Evolutionary conservation across 768 basidiomycete genomes (phyloP).

Genomic region (Mrakia blollopis): DNA sequence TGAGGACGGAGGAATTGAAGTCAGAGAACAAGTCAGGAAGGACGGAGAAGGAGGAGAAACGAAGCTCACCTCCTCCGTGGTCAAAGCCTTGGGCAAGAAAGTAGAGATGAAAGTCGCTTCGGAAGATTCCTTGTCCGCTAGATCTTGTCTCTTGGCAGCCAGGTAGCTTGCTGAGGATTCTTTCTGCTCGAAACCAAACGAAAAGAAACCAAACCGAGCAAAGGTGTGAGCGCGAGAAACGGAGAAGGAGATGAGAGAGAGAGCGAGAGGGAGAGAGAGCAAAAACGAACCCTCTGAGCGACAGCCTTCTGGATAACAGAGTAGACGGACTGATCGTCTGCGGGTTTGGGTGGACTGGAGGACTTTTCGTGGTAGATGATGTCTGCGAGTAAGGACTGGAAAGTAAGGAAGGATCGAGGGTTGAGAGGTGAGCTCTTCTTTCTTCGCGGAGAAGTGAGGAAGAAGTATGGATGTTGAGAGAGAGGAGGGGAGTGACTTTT

Average conservation of each 20-base stretch:
- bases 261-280: not conserved
- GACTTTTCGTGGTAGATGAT: slow-evolving; percentile 30
- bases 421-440: not conserved
- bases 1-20: not conserved
- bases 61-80: slow-evolving; percentile 22
- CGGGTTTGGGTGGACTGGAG: slow-evolving; percentile 17
- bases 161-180: slow-evolving; percentile 23
- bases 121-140: slow-evolving; percentile 28
- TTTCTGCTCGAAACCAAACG: not conserved
- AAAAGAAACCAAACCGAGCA: not conserved
- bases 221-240: not conserved
- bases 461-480: too few species aligned
- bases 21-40: not conserved
- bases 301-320: slow-evolving; percentile 28
- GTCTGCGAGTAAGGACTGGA: slow-evolving; percentile 24
- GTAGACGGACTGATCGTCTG: slow-evolving; percentile 22
- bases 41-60: not conserved
- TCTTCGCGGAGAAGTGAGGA: too few species aligned
- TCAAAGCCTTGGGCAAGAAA: slow-evolving; percentile 21
- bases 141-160: slow-evolving; percentile 24
- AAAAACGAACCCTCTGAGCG: slow-evolving; percentile 16
- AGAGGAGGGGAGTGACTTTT: slow-evolving; percentile 10
- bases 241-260: not conserved
- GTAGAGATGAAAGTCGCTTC: slow-evolving; percentile 28
- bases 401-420: not conserved